phyloP scores from a whole-genome alignment of 192 early-diverging fungal species.

The Backusella westeae region DNA sequence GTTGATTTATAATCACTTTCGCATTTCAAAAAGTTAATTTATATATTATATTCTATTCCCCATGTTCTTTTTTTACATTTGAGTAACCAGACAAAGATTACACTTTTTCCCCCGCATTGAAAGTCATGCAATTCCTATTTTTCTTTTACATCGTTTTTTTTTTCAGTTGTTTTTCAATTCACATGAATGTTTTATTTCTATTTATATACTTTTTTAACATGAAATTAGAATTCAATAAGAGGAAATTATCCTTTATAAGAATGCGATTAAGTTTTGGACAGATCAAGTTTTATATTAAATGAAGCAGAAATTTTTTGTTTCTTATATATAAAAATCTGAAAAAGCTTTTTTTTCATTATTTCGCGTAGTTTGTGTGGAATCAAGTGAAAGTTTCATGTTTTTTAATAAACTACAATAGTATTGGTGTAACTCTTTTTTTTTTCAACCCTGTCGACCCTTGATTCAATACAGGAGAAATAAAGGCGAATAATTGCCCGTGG shows the following conservation, averaged over 20 bases:
- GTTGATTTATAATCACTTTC: neutral
- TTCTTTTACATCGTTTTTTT: neutral
- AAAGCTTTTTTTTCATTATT: neutral
- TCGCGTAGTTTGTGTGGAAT: neutral
- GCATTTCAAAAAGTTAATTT: neutral
- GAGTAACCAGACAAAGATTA: neutral
- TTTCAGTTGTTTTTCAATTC: neutral
- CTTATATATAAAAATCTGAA: neutral
- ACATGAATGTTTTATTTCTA: neutral
- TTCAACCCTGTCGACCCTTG: neutral
- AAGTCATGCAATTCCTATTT: neutral
- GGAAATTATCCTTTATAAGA: conserved; percentile 1
- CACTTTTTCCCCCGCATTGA: neutral
- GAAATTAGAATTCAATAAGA: neutral
- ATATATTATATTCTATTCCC: neutral
- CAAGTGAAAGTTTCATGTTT: neutral
- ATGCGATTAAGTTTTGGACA: neutral
- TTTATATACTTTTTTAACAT: neutral
- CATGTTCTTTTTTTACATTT: neutral
- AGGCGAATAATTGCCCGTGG: neutral
- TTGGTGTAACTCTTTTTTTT: neutral
- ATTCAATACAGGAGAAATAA: neutral
- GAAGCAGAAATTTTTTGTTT: neutral
- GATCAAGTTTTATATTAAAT: neutral
- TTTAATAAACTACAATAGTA: neutral